Evolutionary conservation across 163 green algal species (phyloP).

Genomic region (Scenedesmus sp.): DNA sequence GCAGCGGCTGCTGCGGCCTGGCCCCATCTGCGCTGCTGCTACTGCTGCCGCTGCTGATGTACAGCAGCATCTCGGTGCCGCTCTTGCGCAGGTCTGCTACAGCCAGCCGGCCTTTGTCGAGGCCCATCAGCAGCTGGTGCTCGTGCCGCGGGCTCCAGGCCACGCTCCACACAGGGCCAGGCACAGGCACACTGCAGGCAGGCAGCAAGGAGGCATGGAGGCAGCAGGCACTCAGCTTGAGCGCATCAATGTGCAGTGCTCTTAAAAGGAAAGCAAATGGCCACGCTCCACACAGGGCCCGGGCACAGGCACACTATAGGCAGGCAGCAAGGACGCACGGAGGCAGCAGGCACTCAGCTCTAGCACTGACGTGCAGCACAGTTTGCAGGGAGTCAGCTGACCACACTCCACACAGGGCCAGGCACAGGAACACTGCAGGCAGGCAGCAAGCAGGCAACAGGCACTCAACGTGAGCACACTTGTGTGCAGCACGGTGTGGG

Average conservation of each 20-base stretch:
- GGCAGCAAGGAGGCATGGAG: neutral
- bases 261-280: neutral
- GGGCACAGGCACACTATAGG: slow-evolving; percentile 29
- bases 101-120: slow-evolving; percentile 47
- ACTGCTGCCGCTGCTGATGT: neutral
- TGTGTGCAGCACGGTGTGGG: neutral
- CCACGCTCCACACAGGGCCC: slow-evolving; percentile 31
- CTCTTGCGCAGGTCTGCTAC: slow-evolving; percentile 45
- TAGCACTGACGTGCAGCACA: neutral
- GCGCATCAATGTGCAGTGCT: neutral
- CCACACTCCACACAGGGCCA: slow-evolving; percentile 32
- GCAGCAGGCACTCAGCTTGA: neutral
- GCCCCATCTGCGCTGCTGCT: neutral
- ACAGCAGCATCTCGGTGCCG: neutral
- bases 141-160: slow-evolving; percentile 21
- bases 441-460: neutral
- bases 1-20: slow-evolving; percentile 9
- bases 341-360: neutral
- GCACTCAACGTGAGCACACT: neutral
- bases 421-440: slow-evolving; percentile 31
- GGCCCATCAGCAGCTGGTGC: slow-evolving; percentile 45
- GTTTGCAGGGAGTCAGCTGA: neutral
- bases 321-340: neutral
- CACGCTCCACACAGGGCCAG: slow-evolving; percentile 31
- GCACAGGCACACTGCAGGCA: slow-evolving; percentile 29